Conservation (phyloP, 2,329 filamentous ascomycete genomes). For the Rosellinia necatrix region DNA sequence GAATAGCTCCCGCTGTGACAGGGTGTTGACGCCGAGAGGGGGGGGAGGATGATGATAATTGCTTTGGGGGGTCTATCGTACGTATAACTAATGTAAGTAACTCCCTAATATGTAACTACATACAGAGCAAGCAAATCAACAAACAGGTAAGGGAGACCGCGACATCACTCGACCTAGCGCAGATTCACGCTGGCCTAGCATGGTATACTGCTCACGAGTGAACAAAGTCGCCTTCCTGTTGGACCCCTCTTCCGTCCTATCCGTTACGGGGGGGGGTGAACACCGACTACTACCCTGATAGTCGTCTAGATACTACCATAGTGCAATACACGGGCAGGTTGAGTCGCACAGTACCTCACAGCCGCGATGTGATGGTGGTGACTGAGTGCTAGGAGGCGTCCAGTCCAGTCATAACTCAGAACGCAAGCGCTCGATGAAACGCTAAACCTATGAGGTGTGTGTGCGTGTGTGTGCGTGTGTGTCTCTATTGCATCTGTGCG, state of each 20-base stretch:
- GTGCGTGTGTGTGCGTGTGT: constrained; percentile 22
- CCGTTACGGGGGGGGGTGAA: constrained; percentile 15
- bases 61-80: no score
- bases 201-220: not conserved
- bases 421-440: constrained; percentile 39
- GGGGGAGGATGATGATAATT: no score
- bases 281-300: constrained; percentile 11
- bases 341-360: constrained; percentile 19
- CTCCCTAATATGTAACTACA: no score
- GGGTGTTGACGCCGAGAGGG: not conserved
- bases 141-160: no score
- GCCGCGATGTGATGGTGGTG: constrained; percentile 22
- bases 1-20: constrained; percentile 6
- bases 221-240: not conserved
- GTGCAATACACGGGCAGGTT: constrained; percentile 1
- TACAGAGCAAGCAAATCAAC: no score
- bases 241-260: constrained; percentile 12
- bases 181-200: no score
- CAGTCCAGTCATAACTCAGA: constrained; percentile 26
- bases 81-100: no score
- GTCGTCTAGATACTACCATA: no score
- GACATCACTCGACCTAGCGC: no score
- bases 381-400: constrained; percentile 9
- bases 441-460: constrained; percentile 24
- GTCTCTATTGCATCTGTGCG: not conserved